Percentiles rank a stretch among this genome's conserved stretches.
Evolutionary conservation across 768 basidiomycete species (phyloP).

Genomic region (Rhizopogon salebrosus): DNA sequence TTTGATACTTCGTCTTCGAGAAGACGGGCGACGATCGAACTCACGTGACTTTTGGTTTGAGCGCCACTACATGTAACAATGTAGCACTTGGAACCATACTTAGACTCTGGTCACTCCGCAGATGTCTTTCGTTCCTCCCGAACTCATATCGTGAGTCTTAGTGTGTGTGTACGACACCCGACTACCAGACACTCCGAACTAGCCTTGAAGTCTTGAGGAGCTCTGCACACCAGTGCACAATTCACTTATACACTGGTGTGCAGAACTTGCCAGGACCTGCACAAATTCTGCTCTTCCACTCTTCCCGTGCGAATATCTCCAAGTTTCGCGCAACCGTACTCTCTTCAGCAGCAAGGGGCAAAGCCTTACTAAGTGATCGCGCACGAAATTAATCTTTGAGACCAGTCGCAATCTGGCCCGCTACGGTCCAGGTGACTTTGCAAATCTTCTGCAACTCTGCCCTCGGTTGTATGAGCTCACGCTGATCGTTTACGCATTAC

Average conservation of each 20-base stretch:
- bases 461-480: constrained; percentile 31
- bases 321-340: constrained; percentile 13
- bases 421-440: constrained; percentile 10
- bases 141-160: constrained; percentile 18
- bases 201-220: no score
- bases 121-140: constrained; percentile 18
- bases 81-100: no score
- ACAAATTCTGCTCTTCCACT: constrained; percentile 23
- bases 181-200: constrained; percentile 14
- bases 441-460: constrained; percentile 19
- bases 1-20: not conserved
- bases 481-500: constrained; percentile 19
- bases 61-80: no score
- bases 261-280: constrained; percentile 21
- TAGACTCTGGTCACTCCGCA: no score
- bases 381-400: no score
- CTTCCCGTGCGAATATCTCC: no score
- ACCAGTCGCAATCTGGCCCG: no score
- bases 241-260: constrained; percentile 23
- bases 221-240: no score
- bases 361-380: constrained; percentile 9
- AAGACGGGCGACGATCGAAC: no score
- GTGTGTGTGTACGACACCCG: constrained; percentile 24
- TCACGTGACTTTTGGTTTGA: no score
- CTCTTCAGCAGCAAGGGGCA: constrained; percentile 10